Conservation (phyloP, 1,139 yeast genomes). For the Meyerozyma athensensis region DNA sequence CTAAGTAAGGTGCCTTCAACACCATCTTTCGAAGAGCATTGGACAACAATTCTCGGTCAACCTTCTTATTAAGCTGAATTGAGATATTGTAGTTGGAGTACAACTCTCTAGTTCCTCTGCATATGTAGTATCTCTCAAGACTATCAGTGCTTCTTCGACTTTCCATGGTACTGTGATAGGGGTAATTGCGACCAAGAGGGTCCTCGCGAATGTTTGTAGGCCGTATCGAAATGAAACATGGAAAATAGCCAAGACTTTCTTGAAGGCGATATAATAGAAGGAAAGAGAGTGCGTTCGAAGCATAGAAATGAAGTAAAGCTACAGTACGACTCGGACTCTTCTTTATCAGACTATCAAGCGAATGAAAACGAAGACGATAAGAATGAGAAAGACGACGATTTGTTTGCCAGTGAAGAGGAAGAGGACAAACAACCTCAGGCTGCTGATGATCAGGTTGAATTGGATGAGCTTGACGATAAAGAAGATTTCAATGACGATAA, state of each 20-base stretch:
- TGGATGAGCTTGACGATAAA: conserved; percentile 20
- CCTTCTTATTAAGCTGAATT: conserved; percentile 18
- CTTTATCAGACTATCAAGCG: conserved; percentile 11
- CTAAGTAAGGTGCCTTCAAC: conserved; percentile 18
- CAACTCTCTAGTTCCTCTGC: conserved; percentile 18
- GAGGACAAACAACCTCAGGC: conserved; percentile 4
- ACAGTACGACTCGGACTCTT: conserved; percentile 35
- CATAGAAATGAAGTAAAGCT: conserved; percentile 19
- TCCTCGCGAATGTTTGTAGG: too few relatives aligned
- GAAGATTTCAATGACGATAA: conserved; percentile 13
- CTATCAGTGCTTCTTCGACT: conserved; percentile 5
- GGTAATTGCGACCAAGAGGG: not conserved
- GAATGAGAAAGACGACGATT: conserved; percentile 12
- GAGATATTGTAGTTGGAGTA: conserved; percentile 29
- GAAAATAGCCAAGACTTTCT: conserved; percentile 13
- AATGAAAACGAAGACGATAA: conserved; percentile 6
- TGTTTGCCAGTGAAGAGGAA: conserved; percentile 12
- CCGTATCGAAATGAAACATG: not conserved
- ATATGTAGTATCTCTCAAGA: conserved; percentile 24
- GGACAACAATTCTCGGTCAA: conserved; percentile 19
- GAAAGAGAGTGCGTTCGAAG: conserved; percentile 18
- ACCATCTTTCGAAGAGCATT: conserved; percentile 21
- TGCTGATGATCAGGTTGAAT: conserved; percentile 26
- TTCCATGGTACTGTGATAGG: not conserved
- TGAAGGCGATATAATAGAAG: conserved; percentile 24